A percentile compares a stretch with the other conserved stretches of the same genome.
These are phyloP conservation scores for Diplodia mutila DNA, from an alignment of 2,329 filamentous ascomycete genomes.

Conservation along the genomic window DNA sequence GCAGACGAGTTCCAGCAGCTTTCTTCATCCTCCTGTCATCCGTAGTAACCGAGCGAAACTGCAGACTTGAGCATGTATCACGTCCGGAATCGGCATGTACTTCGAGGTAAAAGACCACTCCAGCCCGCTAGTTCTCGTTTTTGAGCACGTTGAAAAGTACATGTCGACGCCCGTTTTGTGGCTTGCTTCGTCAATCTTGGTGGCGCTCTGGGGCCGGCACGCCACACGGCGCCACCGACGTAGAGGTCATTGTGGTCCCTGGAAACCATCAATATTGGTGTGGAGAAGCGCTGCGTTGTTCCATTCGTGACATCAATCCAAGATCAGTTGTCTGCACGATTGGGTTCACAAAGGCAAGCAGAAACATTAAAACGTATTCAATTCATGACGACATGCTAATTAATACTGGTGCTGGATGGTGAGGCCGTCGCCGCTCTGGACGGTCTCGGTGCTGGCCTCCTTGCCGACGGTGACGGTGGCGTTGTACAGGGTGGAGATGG, in stretches of 20 bases:
- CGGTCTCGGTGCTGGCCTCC: conserved; percentile 3
- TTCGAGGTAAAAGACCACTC: too few relatives aligned
- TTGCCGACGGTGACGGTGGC: conserved; percentile 6
- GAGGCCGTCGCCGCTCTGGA: conserved; percentile 1
- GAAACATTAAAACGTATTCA: not conserved
- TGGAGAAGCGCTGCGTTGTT: not conserved
- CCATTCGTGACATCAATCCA: not conserved
- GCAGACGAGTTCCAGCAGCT: too few relatives aligned
- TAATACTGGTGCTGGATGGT: conserved; percentile 4
- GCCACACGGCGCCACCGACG: not conserved
- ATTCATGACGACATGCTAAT: not conserved
- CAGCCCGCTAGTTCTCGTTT: too few relatives aligned
- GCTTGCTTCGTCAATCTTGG: not conserved
- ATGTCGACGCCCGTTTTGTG: not conserved
- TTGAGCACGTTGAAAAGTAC: too few relatives aligned
- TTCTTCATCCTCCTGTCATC: too few relatives aligned
- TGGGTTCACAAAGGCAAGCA: not conserved
- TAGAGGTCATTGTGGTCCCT: not conserved
- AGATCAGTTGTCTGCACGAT: not conserved
- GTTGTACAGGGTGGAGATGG: conserved; percentile 3
- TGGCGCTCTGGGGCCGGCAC: not conserved
- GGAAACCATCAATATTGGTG: not conserved
- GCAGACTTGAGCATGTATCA: too few relatives aligned
- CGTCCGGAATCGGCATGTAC: too few relatives aligned
- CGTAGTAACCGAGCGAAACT: too few relatives aligned